Evolutionary conservation across 306 rosid species (phyloP), one percentile per base, ranked within the genome.

Genomic region (Gastrolobium bilobum): DNA sequence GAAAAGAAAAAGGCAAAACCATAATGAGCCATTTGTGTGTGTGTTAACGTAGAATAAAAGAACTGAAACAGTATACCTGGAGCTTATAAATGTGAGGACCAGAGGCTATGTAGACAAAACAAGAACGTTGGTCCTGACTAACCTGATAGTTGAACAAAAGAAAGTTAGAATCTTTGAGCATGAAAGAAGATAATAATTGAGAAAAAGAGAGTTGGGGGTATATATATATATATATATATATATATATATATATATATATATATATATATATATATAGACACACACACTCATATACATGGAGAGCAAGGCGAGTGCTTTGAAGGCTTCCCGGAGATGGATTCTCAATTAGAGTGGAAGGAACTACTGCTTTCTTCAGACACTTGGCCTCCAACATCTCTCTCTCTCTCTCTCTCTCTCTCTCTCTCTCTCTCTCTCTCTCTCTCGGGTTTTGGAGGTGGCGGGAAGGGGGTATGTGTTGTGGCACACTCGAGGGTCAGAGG

Each of bases 271-370:
- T 20, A 20, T 20, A 20, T 20, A 20, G 26, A 20, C 26, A 20
- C 26, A 20, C 26, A 35, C 0, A 6, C 26, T 20, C 26, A 20
- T 20, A 20, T 31, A 81, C 97, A 87, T 88, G 90, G 62, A 92
- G 93, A 51, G 98, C 91, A 53, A 94, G 94, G 50, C 98, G 97
- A 83, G 94, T 92, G 48, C 94, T 81, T 61, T 94, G 98, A 58
- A 91, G 68, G 73, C 87, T 88, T 71, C 92, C 98, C 3, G 97
- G 98, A 73, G 98, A 92, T 3, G 97, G 97, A 73, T 88, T 46
- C 4, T 81, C 40, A 14, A 90, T 84, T 38, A 94, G 92, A 64
- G 88, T 33, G 20, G 92, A 75, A 30, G 97, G 97, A 79, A 94
- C 91, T 52, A 71, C 84, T 7, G 90, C 94, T 85, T 90, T 92